Conservation (phyloP, 768 basidiomycete species). For the Russula earlei region DNA sequence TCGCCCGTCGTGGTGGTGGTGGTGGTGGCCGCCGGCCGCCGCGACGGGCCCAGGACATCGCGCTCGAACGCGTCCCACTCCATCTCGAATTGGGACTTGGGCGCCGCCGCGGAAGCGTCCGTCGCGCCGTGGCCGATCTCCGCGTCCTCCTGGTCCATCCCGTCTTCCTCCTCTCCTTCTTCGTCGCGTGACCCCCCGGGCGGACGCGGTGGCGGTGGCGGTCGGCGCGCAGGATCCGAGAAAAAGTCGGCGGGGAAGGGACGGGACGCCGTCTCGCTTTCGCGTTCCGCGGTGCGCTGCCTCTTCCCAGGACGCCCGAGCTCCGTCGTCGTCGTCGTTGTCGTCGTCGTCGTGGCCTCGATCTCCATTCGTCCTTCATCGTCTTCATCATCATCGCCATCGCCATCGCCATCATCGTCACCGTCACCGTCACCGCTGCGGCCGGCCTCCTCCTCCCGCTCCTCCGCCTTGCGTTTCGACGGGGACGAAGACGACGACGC, state of each 20-base stretch:
- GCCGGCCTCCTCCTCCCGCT: conserved; percentile 31
- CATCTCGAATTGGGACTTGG: conserved; percentile 40
- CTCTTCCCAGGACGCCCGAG: conserved; percentile 24
- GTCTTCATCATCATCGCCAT: not conserved
- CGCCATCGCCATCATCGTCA: conserved; percentile 23
- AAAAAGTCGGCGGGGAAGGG: conserved; percentile 65
- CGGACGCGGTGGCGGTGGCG: conserved; percentile 27
- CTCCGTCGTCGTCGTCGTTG: conserved; percentile 15
- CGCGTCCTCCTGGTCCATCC: conserved; percentile 10
- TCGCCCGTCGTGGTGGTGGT: no score
- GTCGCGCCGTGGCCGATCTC: conserved; percentile 16
- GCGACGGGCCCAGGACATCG: conserved; percentile 29
- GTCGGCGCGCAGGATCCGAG: conserved; percentile 59
- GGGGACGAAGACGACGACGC: conserved; percentile 14
- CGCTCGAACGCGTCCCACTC: conserved; percentile 72
- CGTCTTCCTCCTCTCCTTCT: conserved; percentile 26
- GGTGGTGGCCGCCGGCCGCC: not conserved
- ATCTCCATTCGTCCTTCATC: no score
- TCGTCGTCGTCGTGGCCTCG: conserved; percentile 22
- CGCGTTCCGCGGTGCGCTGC: conserved; percentile 27
- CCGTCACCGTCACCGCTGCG: conserved; percentile 19
- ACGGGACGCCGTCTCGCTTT: not conserved
- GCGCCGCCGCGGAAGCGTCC: conserved; percentile 23
- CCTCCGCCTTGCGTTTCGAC: conserved; percentile 25
- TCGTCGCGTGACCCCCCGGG: conserved; percentile 24